Conservation (phyloP, 257 asterid species). For the Solanum chiquidenum region DNA sequence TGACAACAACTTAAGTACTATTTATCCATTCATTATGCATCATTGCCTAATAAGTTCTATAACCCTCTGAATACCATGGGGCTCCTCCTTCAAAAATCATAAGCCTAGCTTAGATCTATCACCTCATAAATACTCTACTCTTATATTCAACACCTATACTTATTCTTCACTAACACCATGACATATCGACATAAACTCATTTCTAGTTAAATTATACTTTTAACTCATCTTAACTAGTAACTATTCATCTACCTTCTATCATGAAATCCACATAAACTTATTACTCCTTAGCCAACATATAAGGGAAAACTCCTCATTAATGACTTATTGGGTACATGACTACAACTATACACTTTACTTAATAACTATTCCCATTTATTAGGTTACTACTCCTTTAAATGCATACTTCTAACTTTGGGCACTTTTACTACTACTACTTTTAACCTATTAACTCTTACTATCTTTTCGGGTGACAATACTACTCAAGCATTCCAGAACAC, state of each 20-base stretch:
- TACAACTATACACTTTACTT: not conserved
- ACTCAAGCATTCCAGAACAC: not conserved
- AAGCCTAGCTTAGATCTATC: not conserved
- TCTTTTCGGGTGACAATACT: not conserved
- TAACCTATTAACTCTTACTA: not conserved
- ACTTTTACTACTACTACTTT: not conserved
- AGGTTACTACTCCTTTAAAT: not conserved
- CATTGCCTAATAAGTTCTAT: not conserved
- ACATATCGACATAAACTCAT: not conserved
- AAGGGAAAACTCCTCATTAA: not conserved
- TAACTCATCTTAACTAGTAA: not conserved
- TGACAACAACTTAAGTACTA: not conserved
- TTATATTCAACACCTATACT: not conserved
- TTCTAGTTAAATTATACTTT: not conserved
- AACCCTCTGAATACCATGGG: not conserved
- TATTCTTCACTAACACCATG: not conserved
- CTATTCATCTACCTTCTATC: not conserved
- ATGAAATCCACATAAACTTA: not conserved
- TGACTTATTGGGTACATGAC: not conserved
- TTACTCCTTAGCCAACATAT: not conserved
- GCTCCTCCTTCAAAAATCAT: not conserved
- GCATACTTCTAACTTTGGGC: not conserved
- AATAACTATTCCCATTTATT: too few species aligned
- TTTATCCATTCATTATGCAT: not conserved
- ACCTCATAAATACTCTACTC: not conserved